Evolutionary conservation across 768 basidiomycete species (phyloP), one percentile per base, ranked within the genome.

Genomic region (Termitomyces sp.): DNA sequence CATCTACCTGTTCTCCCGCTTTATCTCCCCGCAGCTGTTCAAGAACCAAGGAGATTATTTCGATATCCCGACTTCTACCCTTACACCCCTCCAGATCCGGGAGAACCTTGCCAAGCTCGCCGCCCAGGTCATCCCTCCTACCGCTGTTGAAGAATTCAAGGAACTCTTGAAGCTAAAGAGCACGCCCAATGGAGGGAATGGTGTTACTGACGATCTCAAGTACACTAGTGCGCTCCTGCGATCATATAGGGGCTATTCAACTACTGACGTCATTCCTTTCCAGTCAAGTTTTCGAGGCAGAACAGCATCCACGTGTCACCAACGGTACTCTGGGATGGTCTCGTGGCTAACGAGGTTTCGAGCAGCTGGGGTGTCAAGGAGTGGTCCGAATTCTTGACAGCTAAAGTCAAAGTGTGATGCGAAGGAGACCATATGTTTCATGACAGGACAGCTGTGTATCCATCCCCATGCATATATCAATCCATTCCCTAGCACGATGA

Each of bases 231-330:
- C 35, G 57, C 19, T 23, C 6, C 12, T 34, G 42, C n/a, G 52
- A 59, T 48, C 40, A 41, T 43, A 43, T 54, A 21, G 37, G 21
- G 17, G 17, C 23, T 17, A 19, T 8, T 14, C 1, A 1, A 5
- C 11, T n/a, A 52, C 12, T 55, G 43, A 56, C 31, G 27, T 52
- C 17, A 53, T 29, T 59, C 29, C 21, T 40, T n/a, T 58, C 31
- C 64, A 95, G 92, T 97, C 78, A 97, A 95, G 71, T 87, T 88
- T 69, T 84, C 89, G 16, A 79, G 95, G 60, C 95, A 97, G 75
- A 97, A 98, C 59, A 80, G 90, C 2, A 84, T 97, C 40, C 95
- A 98, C 62, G 92, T 96, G 46, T 95, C 93, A 1, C 92, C 94
- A 4, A 89, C 92, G 40, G 82, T 78, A 2, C 73, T 91, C 2